A percentile compares a stretch with the other conserved stretches of the same genome.
Conservation (phyloP, 2,329 filamentous ascomycete genomes). For the Calonectria pseudoreteaudii region DNA sequence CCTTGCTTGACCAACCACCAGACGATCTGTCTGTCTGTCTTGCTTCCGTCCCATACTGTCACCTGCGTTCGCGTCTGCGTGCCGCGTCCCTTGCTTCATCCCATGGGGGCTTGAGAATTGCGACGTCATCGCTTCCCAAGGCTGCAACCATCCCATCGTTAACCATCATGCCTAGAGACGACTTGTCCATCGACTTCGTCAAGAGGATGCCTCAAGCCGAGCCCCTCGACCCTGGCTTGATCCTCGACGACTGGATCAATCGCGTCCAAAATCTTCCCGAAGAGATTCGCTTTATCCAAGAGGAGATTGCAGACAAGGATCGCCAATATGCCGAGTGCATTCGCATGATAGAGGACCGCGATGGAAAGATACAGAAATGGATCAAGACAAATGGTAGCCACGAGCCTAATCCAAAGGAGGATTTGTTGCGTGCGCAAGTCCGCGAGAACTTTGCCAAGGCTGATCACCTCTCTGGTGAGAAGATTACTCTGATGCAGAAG, state of each 20-base stretch:
- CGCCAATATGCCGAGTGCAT: slow-evolving; percentile 76
- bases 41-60: slow-evolving; percentile 19
- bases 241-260: slow-evolving; percentile 84
- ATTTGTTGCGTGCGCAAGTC: slow-evolving; percentile 73
- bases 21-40: slow-evolving; percentile 30
- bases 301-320: slow-evolving; percentile 86
- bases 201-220: slow-evolving; percentile 74
- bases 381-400: slow-evolving; percentile 83
- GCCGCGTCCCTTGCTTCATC: slow-evolving; percentile 29
- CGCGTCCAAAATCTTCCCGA: slow-evolving; percentile 82
- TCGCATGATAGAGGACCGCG: slow-evolving; percentile 76
- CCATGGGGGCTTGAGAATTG: slow-evolving; percentile 33
- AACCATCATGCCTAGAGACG: slow-evolving; percentile 80
- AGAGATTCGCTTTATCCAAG: slow-evolving; percentile 85
- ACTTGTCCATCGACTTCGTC: slow-evolving; percentile 77
- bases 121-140: slow-evolving; percentile 35
- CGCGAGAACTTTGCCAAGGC: slow-evolving; percentile 75
- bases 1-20: slow-evolving; percentile 38
- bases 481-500: slow-evolving; percentile 77
- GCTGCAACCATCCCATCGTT: slow-evolving; percentile 53
- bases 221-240: slow-evolving; percentile 72
- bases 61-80: slow-evolving; percentile 29
- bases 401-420: slow-evolving; percentile 80
- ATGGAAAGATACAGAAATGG: slow-evolving; percentile 82
- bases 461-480: slow-evolving; percentile 79